Evolutionary conservation across 2,329 filamentous ascomycete species (phyloP).

Genomic region (Penicillium sp.): DNA sequence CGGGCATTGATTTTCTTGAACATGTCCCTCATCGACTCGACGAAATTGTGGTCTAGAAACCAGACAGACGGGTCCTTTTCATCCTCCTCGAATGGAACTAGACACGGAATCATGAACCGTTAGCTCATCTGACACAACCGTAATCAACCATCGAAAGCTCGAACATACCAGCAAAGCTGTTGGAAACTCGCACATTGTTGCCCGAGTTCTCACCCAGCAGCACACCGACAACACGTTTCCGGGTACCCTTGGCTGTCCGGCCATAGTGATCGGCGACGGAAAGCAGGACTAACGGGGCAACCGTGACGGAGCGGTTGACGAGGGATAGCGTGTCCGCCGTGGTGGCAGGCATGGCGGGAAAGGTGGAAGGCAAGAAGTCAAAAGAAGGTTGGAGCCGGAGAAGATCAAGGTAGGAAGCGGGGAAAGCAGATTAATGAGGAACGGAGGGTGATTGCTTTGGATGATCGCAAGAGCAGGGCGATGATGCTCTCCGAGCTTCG

Average conservation of each 20-base stretch:
- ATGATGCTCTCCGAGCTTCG: slow-evolving; percentile 25
- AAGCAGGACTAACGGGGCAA: slow-evolving; percentile 95
- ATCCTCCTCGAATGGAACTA: slow-evolving; percentile 98
- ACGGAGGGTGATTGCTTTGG: slow-evolving; percentile 3
- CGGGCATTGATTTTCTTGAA: slow-evolving; percentile 99
- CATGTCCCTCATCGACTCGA: slow-evolving; percentile 99
- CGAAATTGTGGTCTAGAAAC: slow-evolving; percentile 99
- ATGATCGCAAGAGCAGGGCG: slow-evolving; percentile 11
- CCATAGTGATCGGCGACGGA: slow-evolving; percentile 99
- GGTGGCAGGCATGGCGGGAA: slow-evolving; percentile 79
- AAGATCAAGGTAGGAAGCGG: background rate
- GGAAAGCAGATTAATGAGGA: slow-evolving; percentile 2
- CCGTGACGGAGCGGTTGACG: slow-evolving; percentile 90
- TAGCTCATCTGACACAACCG: slow-evolving; percentile 15
- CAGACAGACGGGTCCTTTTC: slow-evolving; percentile 98
- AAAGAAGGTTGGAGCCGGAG: background rate
- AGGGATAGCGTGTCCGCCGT: slow-evolving; percentile 95
- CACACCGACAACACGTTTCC: slow-evolving; percentile 88
- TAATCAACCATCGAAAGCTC: slow-evolving; percentile 7
- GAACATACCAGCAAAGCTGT: slow-evolving; percentile 89
- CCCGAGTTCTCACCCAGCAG: slow-evolving; percentile 94
- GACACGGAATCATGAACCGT: slow-evolving; percentile 13
- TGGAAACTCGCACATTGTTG: slow-evolving; percentile 93
- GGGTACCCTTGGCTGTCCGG: slow-evolving; percentile 83
- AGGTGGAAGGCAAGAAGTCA: slow-evolving; percentile 3